Percentiles rank a stretch among this genome's conserved stretches.
Conservation (phyloP, 116 monocot species). For the Zostera marina region DNA sequence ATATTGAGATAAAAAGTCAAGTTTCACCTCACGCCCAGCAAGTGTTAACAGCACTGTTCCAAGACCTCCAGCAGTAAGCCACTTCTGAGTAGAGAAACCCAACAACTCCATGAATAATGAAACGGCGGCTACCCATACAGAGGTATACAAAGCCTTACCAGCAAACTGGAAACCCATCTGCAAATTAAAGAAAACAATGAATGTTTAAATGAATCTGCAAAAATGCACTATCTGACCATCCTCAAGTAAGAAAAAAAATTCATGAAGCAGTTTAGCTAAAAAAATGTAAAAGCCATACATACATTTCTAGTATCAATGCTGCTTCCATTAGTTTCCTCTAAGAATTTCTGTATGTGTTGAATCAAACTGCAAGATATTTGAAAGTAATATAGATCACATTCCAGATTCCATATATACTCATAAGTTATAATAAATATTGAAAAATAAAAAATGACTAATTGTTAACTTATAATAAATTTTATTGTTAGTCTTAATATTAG, state of each 20-base stretch:
- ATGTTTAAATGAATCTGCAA: background rate
- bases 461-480: no score
- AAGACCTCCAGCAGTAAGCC: slow-evolving; percentile 94
- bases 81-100: slow-evolving; percentile 88
- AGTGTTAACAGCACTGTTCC: slow-evolving; percentile 92
- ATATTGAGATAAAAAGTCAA: background rate
- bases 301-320: slow-evolving; percentile 41
- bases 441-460: no score
- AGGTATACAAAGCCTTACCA: slow-evolving; percentile 67
- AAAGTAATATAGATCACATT: background rate
- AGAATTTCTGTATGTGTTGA: slow-evolving; percentile 36
- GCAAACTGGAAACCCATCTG: slow-evolving; percentile 97
- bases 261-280: background rate
- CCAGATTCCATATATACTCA: background rate
- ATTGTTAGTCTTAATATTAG: no score
- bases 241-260: background rate
- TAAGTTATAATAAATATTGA: no score
- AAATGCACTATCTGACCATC: background rate
- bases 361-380: slow-evolving; percentile 30
- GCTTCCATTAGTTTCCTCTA: slow-evolving; percentile 23
- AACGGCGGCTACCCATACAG: slow-evolving; percentile 84
- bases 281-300: slow-evolving; percentile 7
- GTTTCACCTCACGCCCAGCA: slow-evolving; percentile 88
- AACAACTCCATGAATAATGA: slow-evolving; percentile 90
- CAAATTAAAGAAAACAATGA: slow-evolving; percentile 1